Evolutionary conservation across 805 yeast species (phyloP), one percentile per base, ranked within the genome.

Genomic region (Torulaspora franciscae): DNA sequence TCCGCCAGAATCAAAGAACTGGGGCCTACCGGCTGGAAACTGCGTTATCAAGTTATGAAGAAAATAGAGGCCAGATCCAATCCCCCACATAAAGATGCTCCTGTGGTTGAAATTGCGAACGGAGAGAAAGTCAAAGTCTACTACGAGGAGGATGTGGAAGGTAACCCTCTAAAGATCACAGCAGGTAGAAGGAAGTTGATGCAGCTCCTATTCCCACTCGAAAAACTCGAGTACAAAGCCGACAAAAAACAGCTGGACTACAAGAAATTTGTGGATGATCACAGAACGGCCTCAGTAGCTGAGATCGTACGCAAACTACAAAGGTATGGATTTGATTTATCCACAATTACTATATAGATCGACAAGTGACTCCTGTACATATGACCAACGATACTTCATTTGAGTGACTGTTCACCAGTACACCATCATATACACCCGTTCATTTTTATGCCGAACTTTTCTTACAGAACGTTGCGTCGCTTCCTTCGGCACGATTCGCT

Each of bases 21-120:
- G 59, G 99, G 99, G 0, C 83, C 90, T 43, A 73, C 77, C 46
- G 99, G 98, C 27, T 93, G 98, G 98, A 78, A 77, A 56, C 72
- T 93, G 54, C 83, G 91, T 59, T 90, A 83, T 64, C 77, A 80
- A 45, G 80, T 93, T 11, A 64, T 91, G 58, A 67, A 66, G 56
- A 64, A 65, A 47, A 59, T 66, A 57, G 68, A 68, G 55, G 73
- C 41, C 8, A 39, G 32, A 41, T 70, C 67, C 45, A 67, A 67
- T 49, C 71, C 72, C 47, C 65, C 67, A 44, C 72, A 71, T 45
- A 63, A 61, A 48, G 62, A 63, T 35, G 58, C 66, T 3, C 68
- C 63, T 42, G 54, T 64, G 15, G 66, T 70, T 27, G 56, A 63
- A 17, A 48, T 55, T 7, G 57, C 54, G 3, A 55, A 61, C 14